Conservation (phyloP, 345 rosid genomes). For the Eutrema japonicum region DNA sequence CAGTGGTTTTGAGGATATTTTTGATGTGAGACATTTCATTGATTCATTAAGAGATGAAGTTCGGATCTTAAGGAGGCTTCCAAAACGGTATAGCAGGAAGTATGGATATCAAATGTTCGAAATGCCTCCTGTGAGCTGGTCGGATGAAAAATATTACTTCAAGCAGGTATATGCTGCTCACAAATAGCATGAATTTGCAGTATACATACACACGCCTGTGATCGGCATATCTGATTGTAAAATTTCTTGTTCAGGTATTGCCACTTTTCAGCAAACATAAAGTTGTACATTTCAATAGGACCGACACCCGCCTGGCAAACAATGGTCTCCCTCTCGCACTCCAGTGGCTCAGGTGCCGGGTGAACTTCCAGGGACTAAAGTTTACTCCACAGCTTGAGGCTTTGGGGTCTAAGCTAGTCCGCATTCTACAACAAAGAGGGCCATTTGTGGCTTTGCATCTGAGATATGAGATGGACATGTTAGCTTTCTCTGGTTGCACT, state of each 20-base stretch:
- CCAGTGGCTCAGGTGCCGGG: constrained; percentile 90
- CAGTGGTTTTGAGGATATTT: constrained; percentile 97
- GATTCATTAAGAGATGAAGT: constrained; percentile 94
- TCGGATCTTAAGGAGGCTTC: constrained; percentile 77
- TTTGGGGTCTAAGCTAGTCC: constrained; percentile 79
- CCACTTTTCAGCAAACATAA: constrained; percentile 72
- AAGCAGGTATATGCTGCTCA: constrained; percentile 63
- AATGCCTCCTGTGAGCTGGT: constrained; percentile 99
- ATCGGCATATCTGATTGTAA: constrained; percentile 6
- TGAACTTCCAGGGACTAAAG: constrained; percentile 86
- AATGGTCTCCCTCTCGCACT: constrained; percentile 71
- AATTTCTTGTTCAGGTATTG: constrained; percentile 65
- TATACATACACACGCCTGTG: neutral
- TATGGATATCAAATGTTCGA: constrained; percentile 59
- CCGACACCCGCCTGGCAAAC: constrained; percentile 89
- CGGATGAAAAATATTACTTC: constrained; percentile 84
- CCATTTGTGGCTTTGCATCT: constrained; percentile 91
- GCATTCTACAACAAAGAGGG: constrained; percentile 71
- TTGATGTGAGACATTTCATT: constrained; percentile 87
- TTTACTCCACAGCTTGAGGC: constrained; percentile 90
- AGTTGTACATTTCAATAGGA: constrained; percentile 86
- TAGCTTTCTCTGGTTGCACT: constrained; percentile 98
- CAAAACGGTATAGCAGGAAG: constrained; percentile 70
- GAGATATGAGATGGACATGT: constrained; percentile 99
- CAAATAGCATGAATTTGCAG: neutral